Evolutionary conservation across 345 rosid genomes (phyloP).

Genomic region (Populus simonii): DNA sequence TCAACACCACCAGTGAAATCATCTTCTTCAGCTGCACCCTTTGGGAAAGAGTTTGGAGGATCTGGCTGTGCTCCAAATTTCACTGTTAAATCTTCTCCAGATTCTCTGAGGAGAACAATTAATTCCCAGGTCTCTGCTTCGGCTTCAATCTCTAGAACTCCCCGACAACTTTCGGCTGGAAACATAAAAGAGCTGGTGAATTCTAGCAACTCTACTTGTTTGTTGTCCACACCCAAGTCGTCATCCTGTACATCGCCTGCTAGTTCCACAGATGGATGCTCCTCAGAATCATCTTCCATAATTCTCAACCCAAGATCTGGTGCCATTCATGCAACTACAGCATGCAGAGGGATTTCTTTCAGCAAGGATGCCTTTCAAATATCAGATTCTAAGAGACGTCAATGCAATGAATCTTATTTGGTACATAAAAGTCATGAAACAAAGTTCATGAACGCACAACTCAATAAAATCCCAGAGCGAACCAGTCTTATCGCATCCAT

Average conservation of each 20-base stretch:
- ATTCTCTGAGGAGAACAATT: constrained; percentile 21
- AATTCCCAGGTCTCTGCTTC: constrained; percentile 8
- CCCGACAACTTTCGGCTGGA: constrained; percentile 14
- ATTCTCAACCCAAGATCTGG: constrained; percentile 12
- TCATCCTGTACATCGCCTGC: constrained; percentile 21
- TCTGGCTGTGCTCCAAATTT: constrained; percentile 2
- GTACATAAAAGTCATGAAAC: constrained; percentile 13
- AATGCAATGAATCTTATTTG: neutral
- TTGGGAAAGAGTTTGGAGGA: constrained; percentile 2
- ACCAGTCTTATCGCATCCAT: constrained; percentile 3
- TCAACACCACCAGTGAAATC: constrained; percentile 18
- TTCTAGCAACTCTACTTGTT: constrained; percentile 16
- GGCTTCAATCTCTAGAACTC: constrained; percentile 19
- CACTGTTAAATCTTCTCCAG: constrained; percentile 20
- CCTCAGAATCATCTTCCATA: constrained; percentile 18
- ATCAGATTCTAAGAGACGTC: constrained; percentile 6
- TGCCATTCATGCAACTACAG: neutral
- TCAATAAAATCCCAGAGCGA: neutral
- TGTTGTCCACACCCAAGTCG: constrained; percentile 19
- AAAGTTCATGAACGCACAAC: constrained; percentile 1
- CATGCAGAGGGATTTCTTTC: constrained; percentile 5
- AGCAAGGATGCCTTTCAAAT: constrained; percentile 12
- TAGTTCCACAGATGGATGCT: constrained; percentile 20
- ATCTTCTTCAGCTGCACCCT: constrained; percentile 20
- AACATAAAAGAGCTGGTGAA: constrained; percentile 8